Percentiles rank a stretch among this genome's conserved stretches.
These are phyloP conservation scores for Suillus tomentosus DNA, from an alignment of 768 basidiomycete species.

Conservation along the genomic window DNA sequence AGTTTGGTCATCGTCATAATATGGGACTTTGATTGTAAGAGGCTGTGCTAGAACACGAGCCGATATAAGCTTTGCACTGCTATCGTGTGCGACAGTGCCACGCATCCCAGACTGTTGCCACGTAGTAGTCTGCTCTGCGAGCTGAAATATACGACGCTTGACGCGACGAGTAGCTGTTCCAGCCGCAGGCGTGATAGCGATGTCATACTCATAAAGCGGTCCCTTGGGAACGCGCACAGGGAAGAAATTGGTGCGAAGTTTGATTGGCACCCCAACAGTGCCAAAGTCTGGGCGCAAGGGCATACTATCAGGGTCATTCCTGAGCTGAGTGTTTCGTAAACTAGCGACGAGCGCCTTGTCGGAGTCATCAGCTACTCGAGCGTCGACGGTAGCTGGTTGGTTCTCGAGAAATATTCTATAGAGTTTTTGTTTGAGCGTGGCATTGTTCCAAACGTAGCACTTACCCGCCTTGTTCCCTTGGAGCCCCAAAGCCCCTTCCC, in stretches of 20 bases:
- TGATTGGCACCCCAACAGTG: conserved; percentile 42
- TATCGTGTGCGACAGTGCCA: conserved; percentile 49
- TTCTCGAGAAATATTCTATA: conserved; percentile 44
- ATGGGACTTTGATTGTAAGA: conserved; percentile 39
- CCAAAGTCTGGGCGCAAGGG: conserved; percentile 54
- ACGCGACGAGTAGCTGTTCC: conserved; percentile 40
- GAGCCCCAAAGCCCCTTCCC: conserved; percentile 28
- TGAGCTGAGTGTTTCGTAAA: conserved; percentile 30
- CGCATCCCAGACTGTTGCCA: conserved; percentile 45
- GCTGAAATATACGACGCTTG: conserved; percentile 47
- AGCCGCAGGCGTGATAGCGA: conserved; percentile 40
- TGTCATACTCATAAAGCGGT: conserved; percentile 50
- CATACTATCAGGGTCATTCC: conserved; percentile 31
- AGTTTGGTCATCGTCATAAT: conserved; percentile 49
- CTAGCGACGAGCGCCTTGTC: conserved; percentile 46
- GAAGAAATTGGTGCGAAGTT: conserved; percentile 56
- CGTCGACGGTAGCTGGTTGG: conserved; percentile 49
- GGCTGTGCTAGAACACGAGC: conserved; percentile 43
- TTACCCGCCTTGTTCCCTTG: conserved; percentile 45
- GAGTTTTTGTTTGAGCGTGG: conserved; percentile 7
- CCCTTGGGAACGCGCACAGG: conserved; percentile 48
- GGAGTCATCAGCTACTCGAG: conserved; percentile 48
- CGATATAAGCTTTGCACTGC: conserved; percentile 47
- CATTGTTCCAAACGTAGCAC: conserved; percentile 17
- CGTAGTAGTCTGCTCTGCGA: conserved; percentile 45